Percentiles rank a stretch among this genome's conserved stretches.
Conservation (phyloP, 352 stramenopile species). For the Globisporangium lucens region DNA sequence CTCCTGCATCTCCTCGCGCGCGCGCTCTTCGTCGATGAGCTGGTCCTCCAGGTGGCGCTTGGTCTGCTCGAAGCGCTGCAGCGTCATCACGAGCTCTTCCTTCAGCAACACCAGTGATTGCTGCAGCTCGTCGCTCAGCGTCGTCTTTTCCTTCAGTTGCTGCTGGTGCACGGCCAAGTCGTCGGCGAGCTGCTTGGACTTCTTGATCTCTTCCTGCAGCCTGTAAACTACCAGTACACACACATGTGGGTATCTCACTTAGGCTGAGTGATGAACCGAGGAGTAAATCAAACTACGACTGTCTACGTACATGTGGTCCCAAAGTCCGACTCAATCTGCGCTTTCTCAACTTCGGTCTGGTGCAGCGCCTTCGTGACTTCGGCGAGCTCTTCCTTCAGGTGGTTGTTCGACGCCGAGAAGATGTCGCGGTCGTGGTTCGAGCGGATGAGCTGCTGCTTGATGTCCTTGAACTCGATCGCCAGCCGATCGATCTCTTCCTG, state of each 20-base stretch:
- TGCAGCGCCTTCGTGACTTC: slow-evolving; percentile 68
- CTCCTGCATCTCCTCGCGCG: slow-evolving; percentile 68
- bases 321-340: slow-evolving; percentile 70
- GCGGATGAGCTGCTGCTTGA: slow-evolving; percentile 61
- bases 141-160: slow-evolving; percentile 44
- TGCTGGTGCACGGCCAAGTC: slow-evolving; percentile 38
- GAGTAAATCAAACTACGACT: background rate
- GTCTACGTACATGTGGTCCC: slow-evolving; percentile 49
- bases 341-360: slow-evolving; percentile 60
- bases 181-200: slow-evolving; percentile 37
- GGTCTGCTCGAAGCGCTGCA: slow-evolving; percentile 62
- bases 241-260: background rate
- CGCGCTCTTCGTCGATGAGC: slow-evolving; percentile 68
- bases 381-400: slow-evolving; percentile 67
- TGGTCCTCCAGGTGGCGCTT: slow-evolving; percentile 80
- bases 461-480: slow-evolving; percentile 53
- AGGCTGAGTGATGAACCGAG: background rate
- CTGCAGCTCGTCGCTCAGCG: slow-evolving; percentile 52
- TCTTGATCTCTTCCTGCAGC: slow-evolving; percentile 72
- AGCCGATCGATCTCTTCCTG: slow-evolving; percentile 68
- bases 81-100: slow-evolving; percentile 49
- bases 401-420: slow-evolving; percentile 72
- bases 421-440: slow-evolving; percentile 76
- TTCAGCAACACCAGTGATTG: slow-evolving; percentile 57
- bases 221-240: slow-evolving; percentile 34